phyloP scores from a whole-genome alignment of 2,329 filamentous ascomycete species.

The Magnaporthales sp. region DNA sequence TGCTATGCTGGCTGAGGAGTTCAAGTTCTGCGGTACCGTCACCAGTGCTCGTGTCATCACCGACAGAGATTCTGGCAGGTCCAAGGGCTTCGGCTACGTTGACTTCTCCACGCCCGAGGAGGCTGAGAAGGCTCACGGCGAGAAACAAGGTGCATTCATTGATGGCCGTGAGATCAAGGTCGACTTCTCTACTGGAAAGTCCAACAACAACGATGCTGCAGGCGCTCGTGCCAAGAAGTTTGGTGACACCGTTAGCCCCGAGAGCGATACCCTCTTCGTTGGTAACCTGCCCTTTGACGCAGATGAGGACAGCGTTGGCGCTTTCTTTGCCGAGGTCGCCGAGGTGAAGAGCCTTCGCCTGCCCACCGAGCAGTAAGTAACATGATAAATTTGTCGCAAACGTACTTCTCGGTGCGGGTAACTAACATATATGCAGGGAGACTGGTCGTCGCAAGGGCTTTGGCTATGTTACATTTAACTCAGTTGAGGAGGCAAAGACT shows the following conservation, averaged over 20 bases:
- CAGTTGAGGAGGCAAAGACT: conserved; percentile 72
- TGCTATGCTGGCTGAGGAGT: conserved; percentile 69
- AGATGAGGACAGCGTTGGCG: conserved; percentile 64
- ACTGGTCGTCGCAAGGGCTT: conserved; percentile 83
- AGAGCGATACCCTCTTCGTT: conserved; percentile 81
- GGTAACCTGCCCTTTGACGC: conserved; percentile 84
- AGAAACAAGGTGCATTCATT: conserved; percentile 25
- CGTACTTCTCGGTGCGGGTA: not conserved
- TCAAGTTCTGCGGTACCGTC: conserved; percentile 70
- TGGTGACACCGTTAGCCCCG: conserved; percentile 71
- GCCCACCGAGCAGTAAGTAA: conserved; percentile 66
- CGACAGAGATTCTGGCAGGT: conserved; percentile 71
- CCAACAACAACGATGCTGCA: conserved; percentile 37
- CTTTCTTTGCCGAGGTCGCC: conserved; percentile 65
- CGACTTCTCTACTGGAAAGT: conserved; percentile 27
- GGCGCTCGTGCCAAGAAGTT: conserved; percentile 58
- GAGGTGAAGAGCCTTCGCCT: conserved; percentile 73
- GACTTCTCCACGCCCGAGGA: conserved; percentile 62
- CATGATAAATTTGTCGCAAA: not conserved
- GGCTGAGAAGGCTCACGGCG: conserved; percentile 28
- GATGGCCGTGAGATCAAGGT: conserved; percentile 27
- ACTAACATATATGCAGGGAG: conserved; percentile 40
- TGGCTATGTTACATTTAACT: conserved; percentile 79
- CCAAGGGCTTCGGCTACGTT: conserved; percentile 90
- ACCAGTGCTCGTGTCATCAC: conserved; percentile 70